Evolutionary conservation across 495 filamentous ascomycete species (phyloP).

Genomic region (Aspergillus sparsus): DNA sequence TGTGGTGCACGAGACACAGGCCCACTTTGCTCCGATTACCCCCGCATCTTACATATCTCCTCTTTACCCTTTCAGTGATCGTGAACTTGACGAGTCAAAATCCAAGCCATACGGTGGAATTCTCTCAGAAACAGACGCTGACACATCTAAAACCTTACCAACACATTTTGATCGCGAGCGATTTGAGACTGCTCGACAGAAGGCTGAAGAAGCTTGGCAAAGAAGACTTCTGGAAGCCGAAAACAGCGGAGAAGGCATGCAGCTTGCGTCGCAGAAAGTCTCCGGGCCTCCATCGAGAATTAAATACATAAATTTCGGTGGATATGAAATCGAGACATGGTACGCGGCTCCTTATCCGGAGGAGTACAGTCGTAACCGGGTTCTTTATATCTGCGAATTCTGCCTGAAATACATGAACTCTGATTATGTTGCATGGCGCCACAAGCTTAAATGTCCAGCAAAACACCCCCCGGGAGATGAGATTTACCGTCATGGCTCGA

Average conservation of each 20-base stretch:
- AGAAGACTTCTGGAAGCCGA: slow-evolving; percentile 54
- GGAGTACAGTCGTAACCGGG: slow-evolving; percentile 92
- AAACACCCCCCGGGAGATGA: slow-evolving; percentile 97
- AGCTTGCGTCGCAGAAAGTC: slow-evolving; percentile 62
- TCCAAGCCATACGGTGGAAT: slow-evolving; percentile 96
- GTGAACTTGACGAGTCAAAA: slow-evolving; percentile 83
- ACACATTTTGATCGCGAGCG: slow-evolving; percentile 72
- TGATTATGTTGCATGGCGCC: slow-evolving; percentile 94
- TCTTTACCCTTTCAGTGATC: slow-evolving; percentile 83
- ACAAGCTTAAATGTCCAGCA: slow-evolving; percentile 95
- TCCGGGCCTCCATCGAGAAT: slow-evolving; percentile 91
- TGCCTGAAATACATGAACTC: slow-evolving; percentile 99
- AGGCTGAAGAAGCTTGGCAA: slow-evolving; percentile 91
- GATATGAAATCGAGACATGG: slow-evolving; percentile 98
- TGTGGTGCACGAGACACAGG: slow-evolving; percentile 37
- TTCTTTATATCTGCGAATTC: slow-evolving; percentile 98
- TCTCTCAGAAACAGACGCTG: slow-evolving; percentile 81
- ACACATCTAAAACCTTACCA: slow-evolving; percentile 86
- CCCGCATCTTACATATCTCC: slow-evolving; percentile 63
- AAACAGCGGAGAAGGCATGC: slow-evolving; percentile 46
- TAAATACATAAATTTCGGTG: slow-evolving; percentile 97
- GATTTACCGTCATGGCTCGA: slow-evolving; percentile 91
- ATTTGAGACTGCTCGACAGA: slow-evolving; percentile 85
- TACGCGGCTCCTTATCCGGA: slow-evolving; percentile 99
- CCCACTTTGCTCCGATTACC: slow-evolving; percentile 50